Evolutionary conservation across 768 basidiomycete species (phyloP), one percentile per base, ranked within the genome.

Genomic region (Tremella mesenterica): DNA sequence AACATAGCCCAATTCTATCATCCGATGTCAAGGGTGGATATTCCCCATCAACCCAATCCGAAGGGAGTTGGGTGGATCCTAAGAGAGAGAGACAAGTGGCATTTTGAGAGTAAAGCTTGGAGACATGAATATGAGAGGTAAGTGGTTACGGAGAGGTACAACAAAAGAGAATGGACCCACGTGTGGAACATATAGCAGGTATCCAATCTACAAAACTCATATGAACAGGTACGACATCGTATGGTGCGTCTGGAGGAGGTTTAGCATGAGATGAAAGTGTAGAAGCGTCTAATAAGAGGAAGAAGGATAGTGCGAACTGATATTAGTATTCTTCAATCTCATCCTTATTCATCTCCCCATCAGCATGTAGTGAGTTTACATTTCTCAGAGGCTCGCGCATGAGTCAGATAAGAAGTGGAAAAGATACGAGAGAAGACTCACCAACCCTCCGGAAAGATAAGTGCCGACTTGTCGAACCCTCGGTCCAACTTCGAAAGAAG

Each of bases 171-270:
- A 18, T n/a, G 8, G 26, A 72, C 73, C 48, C 36, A 74, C 73
- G 75, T 27, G 95, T 80, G 6, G 88, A 89, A 74, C 85, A 90
- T 62, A 97, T 82, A 20, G 92, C 93, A 0, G 93, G 90, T n/a
- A 95, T 77, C 95, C 95, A 99, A 77, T 97, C 95, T 51, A 89
- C 83, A 70, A 96, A 95, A 12, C 80, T 77, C 71, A 99, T 87
- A 65, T 89, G 89, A 12, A 86, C 82, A 8, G 84, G 84, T 1
- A 81, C 77, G 0, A 82, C 80, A 48, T 82, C 78, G 61, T 84
- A 79, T 2, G 85, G 85, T 3, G 83, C 79, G 33, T 81, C 84
- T 58, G 81, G 81, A 2, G 88, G 86, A 1, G 86, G 75, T 50
- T 81, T 81, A 0, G 89, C 88, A 64, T 93, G 88, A 2, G 86